Evolutionary conservation across 192 early-diverging fungal genomes (phyloP).

Genomic region (Phlyctochytrium planicorne): DNA sequence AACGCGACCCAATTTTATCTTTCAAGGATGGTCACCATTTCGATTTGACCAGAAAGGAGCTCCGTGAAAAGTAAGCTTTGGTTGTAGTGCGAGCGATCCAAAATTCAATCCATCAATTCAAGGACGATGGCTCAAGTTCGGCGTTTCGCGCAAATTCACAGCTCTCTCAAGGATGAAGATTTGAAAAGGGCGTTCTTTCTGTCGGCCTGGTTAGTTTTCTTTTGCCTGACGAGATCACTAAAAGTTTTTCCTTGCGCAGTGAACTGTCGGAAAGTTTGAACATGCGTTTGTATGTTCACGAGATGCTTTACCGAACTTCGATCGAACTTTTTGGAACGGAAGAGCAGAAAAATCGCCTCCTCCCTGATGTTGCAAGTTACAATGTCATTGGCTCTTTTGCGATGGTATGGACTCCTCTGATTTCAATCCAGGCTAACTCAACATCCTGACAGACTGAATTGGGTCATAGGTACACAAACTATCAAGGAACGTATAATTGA

Average conservation of each 20-base stretch:
- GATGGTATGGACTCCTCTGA: too few relatives aligned
- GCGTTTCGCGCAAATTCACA: constrained; percentile 3
- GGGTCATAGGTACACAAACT: background rate
- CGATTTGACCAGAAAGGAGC: background rate
- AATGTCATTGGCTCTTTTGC: constrained; percentile 64
- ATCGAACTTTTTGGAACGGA: constrained; percentile 58
- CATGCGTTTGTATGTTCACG: constrained; percentile 64
- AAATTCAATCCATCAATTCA: background rate
- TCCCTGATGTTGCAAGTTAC: constrained; percentile 53
- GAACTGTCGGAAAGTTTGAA: constrained; percentile 56
- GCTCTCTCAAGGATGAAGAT: background rate
- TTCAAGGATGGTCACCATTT: background rate
- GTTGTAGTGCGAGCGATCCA: background rate
- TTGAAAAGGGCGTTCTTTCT: background rate
- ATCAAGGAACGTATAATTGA: too few relatives aligned
- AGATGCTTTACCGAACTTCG: constrained; percentile 56
- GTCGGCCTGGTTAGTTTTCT: too few relatives aligned
- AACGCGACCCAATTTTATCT: constrained; percentile 23
- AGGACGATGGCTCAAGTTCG: constrained; percentile 20
- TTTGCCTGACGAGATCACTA: background rate
- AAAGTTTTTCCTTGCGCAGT: constrained; percentile 42
- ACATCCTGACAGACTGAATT: too few relatives aligned
- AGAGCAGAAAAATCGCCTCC: constrained; percentile 55
- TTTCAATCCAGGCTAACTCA: too few relatives aligned
- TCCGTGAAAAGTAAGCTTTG: background rate